Conservation (phyloP, 1,284 basidiomycete species). For the Leccinum pachyderme region DNA sequence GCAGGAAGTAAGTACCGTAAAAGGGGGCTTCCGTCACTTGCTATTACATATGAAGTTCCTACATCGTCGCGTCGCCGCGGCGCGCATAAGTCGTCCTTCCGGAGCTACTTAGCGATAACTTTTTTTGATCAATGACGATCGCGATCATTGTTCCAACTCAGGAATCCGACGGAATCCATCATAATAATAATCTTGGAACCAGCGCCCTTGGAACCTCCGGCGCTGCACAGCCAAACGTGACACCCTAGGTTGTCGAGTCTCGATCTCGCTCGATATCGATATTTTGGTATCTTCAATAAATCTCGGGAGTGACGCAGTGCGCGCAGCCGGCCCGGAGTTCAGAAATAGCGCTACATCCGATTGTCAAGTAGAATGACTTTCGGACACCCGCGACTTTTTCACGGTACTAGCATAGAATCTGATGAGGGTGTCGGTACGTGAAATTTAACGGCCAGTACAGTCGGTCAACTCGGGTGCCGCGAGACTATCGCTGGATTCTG, state of each 20-base stretch:
- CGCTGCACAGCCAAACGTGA: constrained; percentile 1
- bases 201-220: neutral
- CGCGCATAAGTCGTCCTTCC: neutral
- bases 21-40: neutral
- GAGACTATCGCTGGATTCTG: neutral
- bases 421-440: neutral
- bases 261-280: constrained; percentile 8
- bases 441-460: neutral
- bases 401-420: neutral
- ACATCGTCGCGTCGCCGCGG: neutral
- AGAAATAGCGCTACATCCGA: neutral
- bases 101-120: neutral
- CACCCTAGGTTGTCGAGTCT: neutral
- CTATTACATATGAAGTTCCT: neutral
- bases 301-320: neutral
- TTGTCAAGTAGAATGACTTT: neutral
- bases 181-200: neutral
- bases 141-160: constrained; percentile 8
- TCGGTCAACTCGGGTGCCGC: neutral
- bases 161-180: neutral
- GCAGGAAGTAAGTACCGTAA: neutral
- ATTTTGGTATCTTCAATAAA: neutral
- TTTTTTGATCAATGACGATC: constrained; percentile 3
- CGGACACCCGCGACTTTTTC: neutral
- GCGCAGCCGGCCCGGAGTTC: neutral